A percentile compares a stretch with the other conserved stretches of the same genome.
These are phyloP conservation scores for Aspergillus sparsus DNA, from an alignment of 495 filamentous ascomycete genomes.

Conservation along the genomic window DNA sequence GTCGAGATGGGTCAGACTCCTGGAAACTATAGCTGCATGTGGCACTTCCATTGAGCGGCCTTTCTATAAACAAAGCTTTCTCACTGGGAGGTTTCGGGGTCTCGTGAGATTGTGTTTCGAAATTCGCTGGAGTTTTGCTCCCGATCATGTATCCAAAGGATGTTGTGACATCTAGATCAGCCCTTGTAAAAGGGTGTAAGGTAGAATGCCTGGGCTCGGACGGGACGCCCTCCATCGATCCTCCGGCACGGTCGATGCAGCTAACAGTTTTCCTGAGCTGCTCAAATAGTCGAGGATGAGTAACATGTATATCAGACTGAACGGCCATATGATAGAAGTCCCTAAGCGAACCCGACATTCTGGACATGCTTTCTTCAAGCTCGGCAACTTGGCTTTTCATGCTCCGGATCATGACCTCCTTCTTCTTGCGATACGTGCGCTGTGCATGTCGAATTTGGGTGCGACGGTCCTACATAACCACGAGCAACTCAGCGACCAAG, in stretches of 20 bases:
- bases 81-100: not conserved
- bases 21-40: slow-evolving; percentile 35
- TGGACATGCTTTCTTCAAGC: slow-evolving; percentile 65
- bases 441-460: slow-evolving; percentile 88
- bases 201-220: not conserved
- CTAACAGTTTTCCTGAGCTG: slow-evolving; percentile 26
- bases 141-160: not conserved
- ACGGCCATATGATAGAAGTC: slow-evolving; percentile 60
- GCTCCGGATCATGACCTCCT: slow-evolving; percentile 75
- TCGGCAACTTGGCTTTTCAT: slow-evolving; percentile 68
- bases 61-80: not conserved
- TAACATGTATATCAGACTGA: slow-evolving; percentile 46
- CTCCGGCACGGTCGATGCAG: not conserved
- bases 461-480: slow-evolving; percentile 51
- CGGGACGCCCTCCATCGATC: not conserved
- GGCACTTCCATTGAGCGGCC: slow-evolving; percentile 8
- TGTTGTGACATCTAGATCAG: not conserved
- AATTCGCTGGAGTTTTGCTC: not conserved
- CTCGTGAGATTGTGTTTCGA: not conserved
- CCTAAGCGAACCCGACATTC: slow-evolving; percentile 70
- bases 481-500: not conserved
- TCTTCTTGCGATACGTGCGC: slow-evolving; percentile 79
- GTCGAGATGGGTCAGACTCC: slow-evolving; percentile 66
- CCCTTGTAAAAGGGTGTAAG: not conserved
- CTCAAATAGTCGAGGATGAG: slow-evolving; percentile 33